phyloP scores from a whole-genome alignment of 495 filamentous ascomycete genomes.

The Aspergillus sparsus region DNA sequence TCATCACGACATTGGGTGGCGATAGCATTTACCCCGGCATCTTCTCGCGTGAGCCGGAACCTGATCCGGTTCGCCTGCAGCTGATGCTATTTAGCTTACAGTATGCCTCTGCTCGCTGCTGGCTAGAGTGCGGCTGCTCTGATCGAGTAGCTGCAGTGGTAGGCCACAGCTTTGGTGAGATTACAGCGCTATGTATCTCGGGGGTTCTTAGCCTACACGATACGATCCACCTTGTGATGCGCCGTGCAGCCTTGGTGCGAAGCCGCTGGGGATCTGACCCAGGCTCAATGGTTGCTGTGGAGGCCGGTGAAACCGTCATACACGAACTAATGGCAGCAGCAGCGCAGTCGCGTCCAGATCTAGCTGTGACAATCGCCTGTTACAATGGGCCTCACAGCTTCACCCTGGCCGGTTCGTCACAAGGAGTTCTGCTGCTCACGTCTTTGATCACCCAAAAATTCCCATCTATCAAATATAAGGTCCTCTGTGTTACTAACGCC shows the following conservation, averaged over 20 bases:
- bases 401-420: slow-evolving; percentile 42
- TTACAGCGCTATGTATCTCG: slow-evolving; percentile 41
- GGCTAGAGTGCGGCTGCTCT: slow-evolving; percentile 44
- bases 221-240: slow-evolving; percentile 40
- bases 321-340: slow-evolving; percentile 11
- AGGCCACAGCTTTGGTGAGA: slow-evolving; percentile 53
- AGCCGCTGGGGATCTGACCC: slow-evolving; percentile 45
- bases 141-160: slow-evolving; percentile 39
- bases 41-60: slow-evolving; percentile 38
- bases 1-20: slow-evolving; percentile 30
- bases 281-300: slow-evolving; percentile 52
- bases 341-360: not conserved
- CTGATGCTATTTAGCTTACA: slow-evolving; percentile 46
- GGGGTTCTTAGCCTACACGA: slow-evolving; percentile 36
- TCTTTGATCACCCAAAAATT: not conserved
- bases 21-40: slow-evolving; percentile 47
- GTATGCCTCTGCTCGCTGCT: slow-evolving; percentile 45
- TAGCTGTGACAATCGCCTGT: slow-evolving; percentile 6
- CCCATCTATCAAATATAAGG: slow-evolving; percentile 32
- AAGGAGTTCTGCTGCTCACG: slow-evolving; percentile 30
- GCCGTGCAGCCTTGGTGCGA: slow-evolving; percentile 43
- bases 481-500: slow-evolving; percentile 49
- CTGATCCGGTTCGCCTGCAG: slow-evolving; percentile 47
- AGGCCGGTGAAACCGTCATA: slow-evolving; percentile 31
- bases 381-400: slow-evolving; percentile 39